Conservation (phyloP, 1,284 basidiomycete genomes). For the Schizophyllum commune region DNA sequence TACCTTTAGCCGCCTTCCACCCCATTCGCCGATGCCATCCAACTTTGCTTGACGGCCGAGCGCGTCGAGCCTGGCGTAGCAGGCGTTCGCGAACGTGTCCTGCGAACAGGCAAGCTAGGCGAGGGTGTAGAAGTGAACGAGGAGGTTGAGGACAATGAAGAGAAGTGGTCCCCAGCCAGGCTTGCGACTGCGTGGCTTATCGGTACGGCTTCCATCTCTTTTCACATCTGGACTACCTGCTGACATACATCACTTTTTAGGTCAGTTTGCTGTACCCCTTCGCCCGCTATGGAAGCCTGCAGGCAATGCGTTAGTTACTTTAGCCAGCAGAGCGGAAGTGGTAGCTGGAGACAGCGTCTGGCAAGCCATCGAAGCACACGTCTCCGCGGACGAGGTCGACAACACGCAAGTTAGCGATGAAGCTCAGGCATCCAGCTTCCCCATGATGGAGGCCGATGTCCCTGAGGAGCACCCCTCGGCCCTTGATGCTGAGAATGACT, state of each 20-base stretch:
- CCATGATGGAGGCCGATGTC: too few species aligned
- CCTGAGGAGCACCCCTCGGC: neutral
- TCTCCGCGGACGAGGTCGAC: conserved; percentile 14
- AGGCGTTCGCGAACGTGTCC: conserved; percentile 75
- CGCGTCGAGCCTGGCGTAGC: conserved; percentile 67
- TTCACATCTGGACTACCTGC: conserved; percentile 1
- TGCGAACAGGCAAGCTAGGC: conserved; percentile 59
- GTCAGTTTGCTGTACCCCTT: conserved; percentile 88
- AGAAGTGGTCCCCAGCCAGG: conserved; percentile 49
- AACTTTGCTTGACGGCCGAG: conserved; percentile 68
- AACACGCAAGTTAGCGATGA: conserved; percentile 2
- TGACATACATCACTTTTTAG: conserved; percentile 27
- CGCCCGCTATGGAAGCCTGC: conserved; percentile 86
- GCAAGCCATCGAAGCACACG: conserved; percentile 41
- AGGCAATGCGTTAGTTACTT: conserved; percentile 52
- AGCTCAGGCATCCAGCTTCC: too few species aligned
- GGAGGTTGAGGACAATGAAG: conserved; percentile 35
- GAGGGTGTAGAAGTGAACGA: conserved; percentile 42
- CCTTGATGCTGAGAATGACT: conserved; percentile 30
- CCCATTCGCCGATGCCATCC: conserved; percentile 35
- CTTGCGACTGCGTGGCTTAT: conserved; percentile 59
- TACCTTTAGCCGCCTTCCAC: too few species aligned
- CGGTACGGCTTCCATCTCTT: conserved; percentile 26
- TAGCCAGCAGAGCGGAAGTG: conserved; percentile 52
- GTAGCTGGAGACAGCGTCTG: conserved; percentile 70